A percentile compares a stretch with the other conserved stretches of the same genome.
Evolutionary conservation across 2,329 filamentous ascomycete genomes (phyloP).

Genomic region (Claviceps digitariae): DNA sequence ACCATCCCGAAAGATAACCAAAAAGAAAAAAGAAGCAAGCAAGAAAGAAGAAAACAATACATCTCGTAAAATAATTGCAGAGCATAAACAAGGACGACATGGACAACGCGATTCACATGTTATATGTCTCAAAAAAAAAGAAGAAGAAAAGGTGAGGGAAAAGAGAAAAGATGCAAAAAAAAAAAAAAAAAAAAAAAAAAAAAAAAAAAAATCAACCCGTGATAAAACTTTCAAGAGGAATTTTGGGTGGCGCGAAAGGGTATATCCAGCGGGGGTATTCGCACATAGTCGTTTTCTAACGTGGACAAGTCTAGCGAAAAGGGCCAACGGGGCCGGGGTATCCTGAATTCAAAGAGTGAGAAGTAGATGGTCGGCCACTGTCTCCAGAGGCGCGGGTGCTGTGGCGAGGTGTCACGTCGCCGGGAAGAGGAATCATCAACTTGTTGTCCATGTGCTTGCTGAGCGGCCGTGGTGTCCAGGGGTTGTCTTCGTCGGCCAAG

Average conservation of each 20-base stretch:
- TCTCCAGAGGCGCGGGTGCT: conserved; percentile 74
- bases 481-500: conserved; percentile 73
- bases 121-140: not conserved
- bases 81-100: conserved; percentile 6
- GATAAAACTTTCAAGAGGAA: conserved; percentile 31
- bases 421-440: conserved; percentile 52
- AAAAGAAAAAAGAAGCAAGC: conserved; percentile 6
- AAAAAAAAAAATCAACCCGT: not conserved
- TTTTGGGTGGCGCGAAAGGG: conserved; percentile 45
- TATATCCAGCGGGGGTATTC: conserved; percentile 53
- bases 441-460: conserved; percentile 53
- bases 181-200: not conserved
- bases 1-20: conserved; percentile 10
- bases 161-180: too few relatives aligned
- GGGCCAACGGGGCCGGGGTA: conserved; percentile 86
- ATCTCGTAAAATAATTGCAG: conserved; percentile 6
- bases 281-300: conserved; percentile 33
- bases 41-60: conserved; percentile 1
- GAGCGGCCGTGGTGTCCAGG: conserved; percentile 48
- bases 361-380: conserved; percentile 84
- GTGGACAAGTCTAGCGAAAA: conserved; percentile 60
- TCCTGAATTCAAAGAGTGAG: conserved; percentile 91
- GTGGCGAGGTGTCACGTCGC: conserved; percentile 75
- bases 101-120: conserved; percentile 3
- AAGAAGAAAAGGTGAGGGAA: not conserved